Conservation (phyloP, 2,329 filamentous ascomycete species). For the Colletotrichum incanum region DNA sequence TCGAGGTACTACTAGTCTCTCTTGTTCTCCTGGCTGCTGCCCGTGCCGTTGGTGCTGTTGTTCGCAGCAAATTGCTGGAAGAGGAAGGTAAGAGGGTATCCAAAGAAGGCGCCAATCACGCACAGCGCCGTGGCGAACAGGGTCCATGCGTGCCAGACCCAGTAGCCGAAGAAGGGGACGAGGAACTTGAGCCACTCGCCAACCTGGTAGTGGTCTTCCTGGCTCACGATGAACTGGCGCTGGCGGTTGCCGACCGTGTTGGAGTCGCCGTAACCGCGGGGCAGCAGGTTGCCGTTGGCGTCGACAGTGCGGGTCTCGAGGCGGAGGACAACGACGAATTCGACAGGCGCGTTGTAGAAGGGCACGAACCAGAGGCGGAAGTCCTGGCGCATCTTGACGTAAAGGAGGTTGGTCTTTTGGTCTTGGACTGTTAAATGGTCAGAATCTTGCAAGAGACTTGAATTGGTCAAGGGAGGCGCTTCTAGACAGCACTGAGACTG, state of each 20-base stretch:
- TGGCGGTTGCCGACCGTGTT: slow-evolving; percentile 64
- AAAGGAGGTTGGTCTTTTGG: slow-evolving; percentile 67
- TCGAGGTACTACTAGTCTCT: background rate
- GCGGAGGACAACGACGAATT: slow-evolving; percentile 77
- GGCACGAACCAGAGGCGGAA: slow-evolving; percentile 86
- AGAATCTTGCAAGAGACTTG: background rate
- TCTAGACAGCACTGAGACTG: too few relatives aligned
- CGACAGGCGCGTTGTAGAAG: slow-evolving; percentile 78
- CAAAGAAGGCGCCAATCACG: slow-evolving; percentile 62
- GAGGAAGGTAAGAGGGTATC: slow-evolving; percentile 37
- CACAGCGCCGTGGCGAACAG: slow-evolving; percentile 76
- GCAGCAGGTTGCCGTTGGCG: slow-evolving; percentile 46
- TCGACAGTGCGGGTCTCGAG: slow-evolving; percentile 65
- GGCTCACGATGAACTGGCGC: slow-evolving; percentile 81
- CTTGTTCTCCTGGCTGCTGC: slow-evolving; percentile 25
- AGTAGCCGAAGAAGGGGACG: slow-evolving; percentile 69
- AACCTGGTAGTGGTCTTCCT: slow-evolving; percentile 87
- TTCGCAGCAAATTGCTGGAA: slow-evolving; percentile 15
- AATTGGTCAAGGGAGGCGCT: too few relatives aligned
- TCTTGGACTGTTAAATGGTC: slow-evolving; percentile 39
- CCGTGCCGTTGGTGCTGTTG: slow-evolving; percentile 8
- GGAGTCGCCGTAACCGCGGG: slow-evolving; percentile 38
- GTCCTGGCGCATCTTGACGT: slow-evolving; percentile 80
- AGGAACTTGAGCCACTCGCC: slow-evolving; percentile 84
- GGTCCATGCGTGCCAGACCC: slow-evolving; percentile 73